Conservation (phyloP, 2,329 filamentous ascomycete genomes). For the Myotisia sp. region DNA sequence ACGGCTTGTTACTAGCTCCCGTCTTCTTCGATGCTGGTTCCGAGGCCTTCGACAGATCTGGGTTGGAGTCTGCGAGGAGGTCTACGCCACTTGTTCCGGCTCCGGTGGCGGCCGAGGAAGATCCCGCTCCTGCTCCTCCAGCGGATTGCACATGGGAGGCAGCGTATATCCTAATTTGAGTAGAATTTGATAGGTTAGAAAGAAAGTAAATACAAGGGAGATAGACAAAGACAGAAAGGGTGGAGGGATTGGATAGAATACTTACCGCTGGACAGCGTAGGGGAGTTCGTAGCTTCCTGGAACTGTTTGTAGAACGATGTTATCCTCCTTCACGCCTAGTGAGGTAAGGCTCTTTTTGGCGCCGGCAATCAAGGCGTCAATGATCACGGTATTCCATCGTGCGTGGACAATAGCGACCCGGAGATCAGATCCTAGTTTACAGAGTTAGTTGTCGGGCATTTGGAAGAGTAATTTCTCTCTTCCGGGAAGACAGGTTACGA, state of each 20-base stretch:
- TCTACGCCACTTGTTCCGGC: too few relatives aligned
- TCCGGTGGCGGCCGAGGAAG: slow-evolving; percentile 26
- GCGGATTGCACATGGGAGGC: slow-evolving; percentile 49
- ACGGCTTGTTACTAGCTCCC: slow-evolving; percentile 40
- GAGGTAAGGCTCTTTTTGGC: slow-evolving; percentile 62
- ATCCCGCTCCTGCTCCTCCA: background rate
- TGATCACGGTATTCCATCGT: slow-evolving; percentile 83
- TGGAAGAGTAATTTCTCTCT: background rate
- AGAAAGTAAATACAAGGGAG: background rate
- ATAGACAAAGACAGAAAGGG: background rate
- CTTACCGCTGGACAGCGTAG: slow-evolving; percentile 70
- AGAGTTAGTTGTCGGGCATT: slow-evolving; percentile 10
- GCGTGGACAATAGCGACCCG: slow-evolving; percentile 93
- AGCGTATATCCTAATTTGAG: slow-evolving; percentile 52
- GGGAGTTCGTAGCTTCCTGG: slow-evolving; percentile 92
- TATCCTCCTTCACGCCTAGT: slow-evolving; percentile 70
- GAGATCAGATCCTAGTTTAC: slow-evolving; percentile 45
- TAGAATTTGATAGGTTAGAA: background rate
- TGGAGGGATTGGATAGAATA: slow-evolving; percentile 3
- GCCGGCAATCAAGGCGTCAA: slow-evolving; percentile 69
- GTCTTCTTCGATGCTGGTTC: slow-evolving; percentile 26
- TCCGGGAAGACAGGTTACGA: background rate
- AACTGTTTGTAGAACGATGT: slow-evolving; percentile 79
- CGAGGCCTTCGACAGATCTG: slow-evolving; percentile 45
- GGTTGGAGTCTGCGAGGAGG: slow-evolving; percentile 47